Conservation (phyloP, 441 rosid species). For the Pelargonium australe region DNA sequence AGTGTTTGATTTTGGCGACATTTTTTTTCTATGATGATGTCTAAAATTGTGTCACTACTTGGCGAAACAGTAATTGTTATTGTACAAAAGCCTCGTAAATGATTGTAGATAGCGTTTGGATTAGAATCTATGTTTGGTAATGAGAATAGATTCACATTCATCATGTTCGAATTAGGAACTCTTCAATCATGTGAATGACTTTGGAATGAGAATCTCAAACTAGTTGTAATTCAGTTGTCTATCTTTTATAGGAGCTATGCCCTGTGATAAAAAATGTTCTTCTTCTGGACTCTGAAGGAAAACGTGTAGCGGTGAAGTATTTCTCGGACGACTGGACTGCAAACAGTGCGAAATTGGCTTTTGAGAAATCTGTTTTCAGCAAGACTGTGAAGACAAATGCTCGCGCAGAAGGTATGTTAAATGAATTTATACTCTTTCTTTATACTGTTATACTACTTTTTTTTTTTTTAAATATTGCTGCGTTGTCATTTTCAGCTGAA, state of each 20-base stretch:
- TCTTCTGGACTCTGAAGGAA: conserved; percentile 87
- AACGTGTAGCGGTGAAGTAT: conserved; percentile 80
- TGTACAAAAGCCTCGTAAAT: no score
- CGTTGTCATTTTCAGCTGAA: conserved; percentile 43
- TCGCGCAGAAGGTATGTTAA: conserved; percentile 60
- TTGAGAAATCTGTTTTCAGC: conserved; percentile 59
- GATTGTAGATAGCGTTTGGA: no score
- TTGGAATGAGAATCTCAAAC: not conserved
- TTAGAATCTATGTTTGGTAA: no score
- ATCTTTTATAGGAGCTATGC: conserved; percentile 49
- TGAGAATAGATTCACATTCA: no score
- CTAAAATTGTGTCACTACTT: no score
- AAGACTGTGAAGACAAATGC: conserved; percentile 85
- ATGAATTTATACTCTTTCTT: not conserved
- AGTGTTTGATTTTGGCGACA: not conserved
- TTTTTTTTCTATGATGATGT: no score
- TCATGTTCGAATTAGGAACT: no score
- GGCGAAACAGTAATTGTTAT: no score
- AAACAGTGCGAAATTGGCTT: conserved; percentile 56
- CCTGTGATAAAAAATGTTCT: conserved; percentile 81
- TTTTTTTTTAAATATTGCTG: not conserved
- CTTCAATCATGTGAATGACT: no score
- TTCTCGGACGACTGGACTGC: conserved; percentile 89
- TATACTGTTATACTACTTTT: not conserved
- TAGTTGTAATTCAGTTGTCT: not conserved